Percentiles rank a stretch among this genome's conserved stretches.
Evolutionary conservation across 192 early-diverging fungal species (phyloP).

Genomic region (Coemansia sp.): DNA sequence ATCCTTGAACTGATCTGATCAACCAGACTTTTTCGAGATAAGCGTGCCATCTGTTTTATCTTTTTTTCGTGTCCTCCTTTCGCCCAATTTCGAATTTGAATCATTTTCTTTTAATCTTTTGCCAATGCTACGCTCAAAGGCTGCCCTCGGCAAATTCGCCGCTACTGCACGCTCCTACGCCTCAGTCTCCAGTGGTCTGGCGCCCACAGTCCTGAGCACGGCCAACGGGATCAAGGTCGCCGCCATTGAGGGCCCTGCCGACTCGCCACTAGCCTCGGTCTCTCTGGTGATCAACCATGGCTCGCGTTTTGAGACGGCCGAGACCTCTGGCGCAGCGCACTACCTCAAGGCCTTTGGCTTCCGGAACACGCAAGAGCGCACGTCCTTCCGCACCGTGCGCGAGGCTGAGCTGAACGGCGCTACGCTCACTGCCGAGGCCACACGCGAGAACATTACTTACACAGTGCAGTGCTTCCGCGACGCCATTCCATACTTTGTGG

Average conservation of each 20-base stretch:
- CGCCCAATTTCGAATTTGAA: background rate
- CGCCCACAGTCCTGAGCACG: conserved; percentile 21
- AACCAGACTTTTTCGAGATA: conserved; percentile 3
- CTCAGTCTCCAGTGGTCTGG: conserved; percentile 10
- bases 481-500: conserved; percentile 81
- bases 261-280: conserved; percentile 67
- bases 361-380: conserved; percentile 79
- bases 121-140: conserved; percentile 26
- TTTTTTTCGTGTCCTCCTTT: too few species aligned
- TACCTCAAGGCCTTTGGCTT: conserved; percentile 87
- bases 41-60: background rate
- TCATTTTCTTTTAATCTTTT: background rate
- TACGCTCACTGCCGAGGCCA: conserved; percentile 72
- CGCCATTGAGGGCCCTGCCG: conserved; percentile 6
- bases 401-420: conserved; percentile 91
- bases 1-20: background rate
- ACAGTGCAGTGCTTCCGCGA: conserved; percentile 88
- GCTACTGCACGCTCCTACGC: conserved; percentile 36
- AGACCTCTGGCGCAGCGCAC: conserved; percentile 81
- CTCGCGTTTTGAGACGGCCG: conserved; percentile 72
- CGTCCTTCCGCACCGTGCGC: conserved; percentile 79
- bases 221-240: conserved; percentile 50
- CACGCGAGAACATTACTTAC: conserved; percentile 79
- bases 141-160: conserved; percentile 11
- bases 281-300: conserved; percentile 89